phyloP scores from a whole-genome alignment of 2,329 filamentous ascomycete genomes.

The Alternaria sp. region DNA sequence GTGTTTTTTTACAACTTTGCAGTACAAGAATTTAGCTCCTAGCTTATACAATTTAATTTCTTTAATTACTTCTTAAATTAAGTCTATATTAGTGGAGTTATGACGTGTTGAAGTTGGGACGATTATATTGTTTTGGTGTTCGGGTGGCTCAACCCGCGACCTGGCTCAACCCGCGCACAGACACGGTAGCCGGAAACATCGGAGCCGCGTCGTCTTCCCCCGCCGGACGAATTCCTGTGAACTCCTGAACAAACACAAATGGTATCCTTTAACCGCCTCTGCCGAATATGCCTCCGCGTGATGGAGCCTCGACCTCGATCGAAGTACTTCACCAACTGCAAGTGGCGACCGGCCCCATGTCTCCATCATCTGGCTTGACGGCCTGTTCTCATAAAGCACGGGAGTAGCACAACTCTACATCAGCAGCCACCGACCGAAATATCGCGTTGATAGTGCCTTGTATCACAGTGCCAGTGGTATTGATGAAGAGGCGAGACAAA shows the following conservation, averaged over 20 bases:
- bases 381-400: neutral
- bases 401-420: neutral
- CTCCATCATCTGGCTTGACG: neutral
- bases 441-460: slow-evolving; percentile 5
- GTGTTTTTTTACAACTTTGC: no score
- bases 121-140: no score
- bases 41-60: no score
- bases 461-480: slow-evolving; percentile 3
- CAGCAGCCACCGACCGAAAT: slow-evolving; percentile 5
- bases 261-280: neutral
- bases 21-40: no score
- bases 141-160: no score
- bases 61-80: no score
- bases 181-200: neutral
- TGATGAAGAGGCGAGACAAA: slow-evolving; percentile 7
- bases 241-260: slow-evolving; percentile 3
- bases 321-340: neutral
- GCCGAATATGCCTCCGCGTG: neutral
- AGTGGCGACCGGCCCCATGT: neutral
- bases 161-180: no score
- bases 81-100: no score
- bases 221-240: neutral
- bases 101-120: no score
- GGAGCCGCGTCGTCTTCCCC: neutral
- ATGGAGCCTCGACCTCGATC: neutral